These are phyloP conservation scores for Podaxis sp. DNA, from an alignment of 768 basidiomycete species.

Conservation along the genomic window DNA sequence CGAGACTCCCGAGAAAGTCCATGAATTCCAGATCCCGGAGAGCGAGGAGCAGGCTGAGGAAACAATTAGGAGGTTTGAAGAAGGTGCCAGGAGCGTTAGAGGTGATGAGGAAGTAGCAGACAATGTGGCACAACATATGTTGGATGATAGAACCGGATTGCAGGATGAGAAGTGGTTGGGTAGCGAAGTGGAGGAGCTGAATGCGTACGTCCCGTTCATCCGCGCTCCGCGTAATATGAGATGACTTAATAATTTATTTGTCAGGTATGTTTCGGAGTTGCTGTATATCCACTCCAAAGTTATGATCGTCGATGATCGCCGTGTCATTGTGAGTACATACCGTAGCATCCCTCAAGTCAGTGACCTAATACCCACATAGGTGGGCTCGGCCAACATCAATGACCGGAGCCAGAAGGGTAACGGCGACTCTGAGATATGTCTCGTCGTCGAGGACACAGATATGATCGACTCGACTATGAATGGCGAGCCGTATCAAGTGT, in stretches of 20 bases:
- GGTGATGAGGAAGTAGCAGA: constrained; percentile 68
- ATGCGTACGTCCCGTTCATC: constrained; percentile 54
- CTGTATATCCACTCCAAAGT: constrained; percentile 86
- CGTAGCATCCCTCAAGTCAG: background rate
- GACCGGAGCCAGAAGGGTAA: constrained; percentile 89
- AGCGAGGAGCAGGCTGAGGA: constrained; percentile 65
- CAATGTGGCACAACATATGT: constrained; percentile 78
- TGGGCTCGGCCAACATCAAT: constrained; percentile 93
- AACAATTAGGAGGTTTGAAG: constrained; percentile 72
- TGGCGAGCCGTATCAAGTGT: constrained; percentile 67
- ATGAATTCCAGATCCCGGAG: constrained; percentile 67
- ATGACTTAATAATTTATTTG: constrained; percentile 8
- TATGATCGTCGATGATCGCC: constrained; percentile 92
- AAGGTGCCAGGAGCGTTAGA: constrained; percentile 54
- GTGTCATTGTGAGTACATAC: constrained; percentile 70
- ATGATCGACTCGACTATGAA: constrained; percentile 76
- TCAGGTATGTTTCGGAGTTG: constrained; percentile 79
- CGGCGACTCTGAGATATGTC: constrained; percentile 92
- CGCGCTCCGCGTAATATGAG: constrained; percentile 1
- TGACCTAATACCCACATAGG: constrained; percentile 39
- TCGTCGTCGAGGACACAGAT: constrained; percentile 89
- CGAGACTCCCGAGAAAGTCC: constrained; percentile 49
- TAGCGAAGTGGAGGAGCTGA: constrained; percentile 76
- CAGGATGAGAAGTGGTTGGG: constrained; percentile 86
- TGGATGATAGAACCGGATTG: constrained; percentile 61